A percentile compares a stretch with the other conserved stretches of the same genome.
Evolutionary conservation across 441 rosid genomes (phyloP).

Genomic region (Gossypium lobatum): DNA sequence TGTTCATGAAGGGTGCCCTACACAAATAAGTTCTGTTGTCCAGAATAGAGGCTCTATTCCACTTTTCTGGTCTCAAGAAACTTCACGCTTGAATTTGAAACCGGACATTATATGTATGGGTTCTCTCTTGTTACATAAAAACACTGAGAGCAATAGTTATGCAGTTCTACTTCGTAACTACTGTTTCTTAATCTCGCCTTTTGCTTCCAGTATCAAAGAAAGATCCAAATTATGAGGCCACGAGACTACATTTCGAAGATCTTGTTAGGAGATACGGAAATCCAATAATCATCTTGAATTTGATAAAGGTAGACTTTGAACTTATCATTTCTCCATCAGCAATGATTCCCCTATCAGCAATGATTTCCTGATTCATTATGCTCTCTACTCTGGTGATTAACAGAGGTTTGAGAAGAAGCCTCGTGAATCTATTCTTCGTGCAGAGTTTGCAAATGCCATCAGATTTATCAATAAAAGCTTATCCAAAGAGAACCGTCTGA

Average conservation of each 20-base stretch:
- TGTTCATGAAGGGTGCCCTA: slow-evolving; percentile 41
- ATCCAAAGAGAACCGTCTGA: slow-evolving; percentile 49
- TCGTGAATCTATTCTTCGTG: slow-evolving; percentile 63
- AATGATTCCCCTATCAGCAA: neutral
- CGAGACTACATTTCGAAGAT: slow-evolving; percentile 65
- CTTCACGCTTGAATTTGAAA: slow-evolving; percentile 69
- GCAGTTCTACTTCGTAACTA: neutral
- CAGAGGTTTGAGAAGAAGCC: slow-evolving; percentile 74
- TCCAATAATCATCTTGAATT: slow-evolving; percentile 63
- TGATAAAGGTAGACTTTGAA: slow-evolving; percentile 51
- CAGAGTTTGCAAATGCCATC: slow-evolving; percentile 65
- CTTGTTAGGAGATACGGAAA: slow-evolving; percentile 75
- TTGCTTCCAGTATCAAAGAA: slow-evolving; percentile 40
- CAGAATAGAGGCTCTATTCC: slow-evolving; percentile 82
- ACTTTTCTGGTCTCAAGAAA: slow-evolving; percentile 83
- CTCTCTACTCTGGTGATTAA: slow-evolving; percentile 17
- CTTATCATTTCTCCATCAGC: neutral
- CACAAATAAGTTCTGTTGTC: slow-evolving; percentile 58
- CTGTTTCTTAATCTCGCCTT: slow-evolving; percentile 20
- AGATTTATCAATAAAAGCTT: slow-evolving; percentile 46
- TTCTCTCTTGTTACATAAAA: slow-evolving; percentile 2
- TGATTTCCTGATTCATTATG: neutral
- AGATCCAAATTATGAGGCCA: slow-evolving; percentile 44
- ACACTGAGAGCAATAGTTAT: neutral
- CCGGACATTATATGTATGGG: slow-evolving; percentile 68